Percentiles rank a stretch among this genome's conserved stretches.
Conservation (phyloP, 139 green algal species). For the Zygnema cylindricum region DNA sequence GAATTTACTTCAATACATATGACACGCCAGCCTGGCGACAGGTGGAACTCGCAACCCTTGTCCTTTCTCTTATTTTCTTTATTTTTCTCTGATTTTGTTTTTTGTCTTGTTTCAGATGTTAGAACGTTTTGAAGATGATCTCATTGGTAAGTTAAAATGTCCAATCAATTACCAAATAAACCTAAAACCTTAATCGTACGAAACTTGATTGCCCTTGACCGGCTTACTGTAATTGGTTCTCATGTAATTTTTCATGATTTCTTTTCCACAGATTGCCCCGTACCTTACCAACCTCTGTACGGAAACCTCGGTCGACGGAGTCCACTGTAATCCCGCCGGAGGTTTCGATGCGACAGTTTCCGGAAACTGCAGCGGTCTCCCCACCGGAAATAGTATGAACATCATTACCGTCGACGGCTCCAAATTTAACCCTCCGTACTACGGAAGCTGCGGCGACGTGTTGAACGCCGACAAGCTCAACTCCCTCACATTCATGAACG, state of each 20-base stretch:
- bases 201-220: no score
- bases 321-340: not conserved
- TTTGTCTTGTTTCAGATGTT: not conserved
- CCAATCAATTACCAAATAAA: no score
- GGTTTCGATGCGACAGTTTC: not conserved
- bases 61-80: not conserved
- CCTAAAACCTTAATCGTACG: no score
- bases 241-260: no score
- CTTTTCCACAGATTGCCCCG: not conserved
- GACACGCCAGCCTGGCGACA: not conserved
- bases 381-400: not conserved
- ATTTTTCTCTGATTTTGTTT: not conserved
- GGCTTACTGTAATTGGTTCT: no score
- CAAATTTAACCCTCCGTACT: not conserved
- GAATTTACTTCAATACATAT: not conserved
- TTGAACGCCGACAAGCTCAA: not conserved
- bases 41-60: not conserved
- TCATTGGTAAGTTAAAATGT: no score
- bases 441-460: not conserved
- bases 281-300: not conserved
- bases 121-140: no score
- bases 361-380: constrained; percentile 23
- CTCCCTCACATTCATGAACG: not conserved
- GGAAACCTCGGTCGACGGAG: not conserved
- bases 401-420: not conserved